Conservation (phyloP, 2,329 filamentous ascomycete genomes). For the Cladosporium sp. region DNA sequence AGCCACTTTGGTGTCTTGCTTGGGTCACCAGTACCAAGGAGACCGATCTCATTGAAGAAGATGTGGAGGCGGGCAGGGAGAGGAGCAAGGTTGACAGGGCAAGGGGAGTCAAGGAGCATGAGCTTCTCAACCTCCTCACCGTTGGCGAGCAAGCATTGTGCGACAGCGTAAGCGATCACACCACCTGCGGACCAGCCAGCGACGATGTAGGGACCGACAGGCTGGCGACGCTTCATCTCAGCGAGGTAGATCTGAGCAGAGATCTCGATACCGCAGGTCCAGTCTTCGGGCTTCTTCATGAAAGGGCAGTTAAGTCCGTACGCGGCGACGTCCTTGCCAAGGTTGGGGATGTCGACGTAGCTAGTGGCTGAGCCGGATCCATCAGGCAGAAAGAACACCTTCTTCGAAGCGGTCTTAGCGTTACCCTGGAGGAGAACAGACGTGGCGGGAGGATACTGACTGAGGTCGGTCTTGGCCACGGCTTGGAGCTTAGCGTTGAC, state of each 20-base stretch:
- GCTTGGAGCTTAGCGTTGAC: conserved; percentile 50
- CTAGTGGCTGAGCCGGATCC: conserved; percentile 65
- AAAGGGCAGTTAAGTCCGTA: conserved; percentile 68
- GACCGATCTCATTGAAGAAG: conserved; percentile 72
- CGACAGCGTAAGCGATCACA: conserved; percentile 57
- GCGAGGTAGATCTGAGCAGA: conserved; percentile 66
- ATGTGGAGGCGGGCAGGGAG: conserved; percentile 62
- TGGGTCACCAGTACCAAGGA: conserved; percentile 64
- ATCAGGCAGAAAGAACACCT: conserved; percentile 56
- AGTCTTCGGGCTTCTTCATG: conserved; percentile 69
- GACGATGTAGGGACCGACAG: conserved; percentile 60
- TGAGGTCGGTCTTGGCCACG: conserved; percentile 42
- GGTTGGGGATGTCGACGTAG: conserved; percentile 62
- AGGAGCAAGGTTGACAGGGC: conserved; percentile 54
- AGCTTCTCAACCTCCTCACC: conserved; percentile 55
- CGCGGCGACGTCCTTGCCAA: conserved; percentile 53
- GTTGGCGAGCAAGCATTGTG: conserved; percentile 50
- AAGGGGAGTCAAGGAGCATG: conserved; percentile 56
- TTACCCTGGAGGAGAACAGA: conserved; percentile 62
- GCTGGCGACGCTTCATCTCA: conserved; percentile 72
- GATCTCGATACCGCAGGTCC: conserved; percentile 65
- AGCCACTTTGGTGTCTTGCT: conserved; percentile 71
- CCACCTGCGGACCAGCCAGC: conserved; percentile 60
- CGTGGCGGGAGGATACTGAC: conserved; percentile 50
- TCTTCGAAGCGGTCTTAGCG: conserved; percentile 58